Evolutionary conservation across 2,329 filamentous ascomycete genomes (phyloP), one percentile per base, ranked within the genome.

Genomic region (Xylariales sp.): DNA sequence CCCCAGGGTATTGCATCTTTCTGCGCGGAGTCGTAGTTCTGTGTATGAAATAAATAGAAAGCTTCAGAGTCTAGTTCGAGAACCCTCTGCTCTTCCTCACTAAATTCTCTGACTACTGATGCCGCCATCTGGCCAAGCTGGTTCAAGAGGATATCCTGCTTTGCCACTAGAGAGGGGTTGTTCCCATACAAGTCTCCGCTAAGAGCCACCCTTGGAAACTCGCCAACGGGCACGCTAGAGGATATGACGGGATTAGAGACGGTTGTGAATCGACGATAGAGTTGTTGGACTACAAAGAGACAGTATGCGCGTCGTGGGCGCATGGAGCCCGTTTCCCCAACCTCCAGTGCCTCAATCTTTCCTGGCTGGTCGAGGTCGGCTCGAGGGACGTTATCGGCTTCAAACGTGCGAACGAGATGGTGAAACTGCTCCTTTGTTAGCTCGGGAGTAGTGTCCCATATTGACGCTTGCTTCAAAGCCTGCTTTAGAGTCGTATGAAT

Each of bases 251-350:
- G n/a, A 18, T 49, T 46, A 28, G 46, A 43, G n/a, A 68, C 36
- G n/a, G 32, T 56, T 10, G 74, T 76, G 55, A 78, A 76, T 18
- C 74, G 75, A 62, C 71, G 73, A 53, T 78, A 78, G 30, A 79
- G 66, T 48, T 78, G 75, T 48, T 61, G 64, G 34, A 78, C 70
- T 16, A 78, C 68, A n/a, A 67, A 75, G 8, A 78, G 60, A 39
- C 62, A 75, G 60, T 75, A 78, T 54, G 68, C 72, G 28, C 73
- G 58, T 23, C 76, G 59, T 48, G 72, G 71, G 23, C 69, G 64
- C 9, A 65, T 61, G 7, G 46, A 23, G 5, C 52, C 61, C 6
- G 18, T 23, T 3, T 59, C 67, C 34, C 66, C 64, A 14, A 32
- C 10, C 5, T 67, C 50, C 23, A 71, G 34, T 1, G 62, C 66